Percentiles rank a stretch among this genome's conserved stretches.
These are phyloP conservation scores for Flaveria robusta DNA, from an alignment of 129 eudicot species.

Conservation along the genomic window DNA sequence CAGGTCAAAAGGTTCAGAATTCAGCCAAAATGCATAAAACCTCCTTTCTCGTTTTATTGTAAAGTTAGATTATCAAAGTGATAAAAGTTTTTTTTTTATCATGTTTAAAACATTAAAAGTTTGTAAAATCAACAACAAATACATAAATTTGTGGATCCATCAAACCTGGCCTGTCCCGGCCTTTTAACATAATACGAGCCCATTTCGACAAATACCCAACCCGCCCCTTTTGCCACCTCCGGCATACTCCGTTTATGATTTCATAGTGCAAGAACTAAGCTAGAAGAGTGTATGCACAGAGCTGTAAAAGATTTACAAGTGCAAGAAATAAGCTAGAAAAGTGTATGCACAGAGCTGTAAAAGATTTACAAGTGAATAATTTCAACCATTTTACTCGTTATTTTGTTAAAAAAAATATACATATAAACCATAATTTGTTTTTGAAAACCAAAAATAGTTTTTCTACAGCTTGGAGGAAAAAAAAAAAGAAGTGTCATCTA, in stretches of 20 bases:
- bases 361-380: constrained; percentile 2
- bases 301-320: neutral
- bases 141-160: neutral
- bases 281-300: neutral
- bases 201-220: neutral
- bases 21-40: neutral
- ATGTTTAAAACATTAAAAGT: neutral
- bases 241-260: neutral
- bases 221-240: neutral
- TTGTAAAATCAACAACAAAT: neutral
- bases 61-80: neutral
- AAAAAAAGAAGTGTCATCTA: too few relatives aligned
- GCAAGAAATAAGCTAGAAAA: neutral
- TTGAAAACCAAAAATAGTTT: neutral
- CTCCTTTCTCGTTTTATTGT: neutral
- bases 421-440: neutral
- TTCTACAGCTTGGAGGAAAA: neutral
- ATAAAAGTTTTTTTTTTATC: neutral
- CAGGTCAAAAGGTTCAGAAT: neutral
- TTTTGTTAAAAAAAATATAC: neutral
- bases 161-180: neutral
- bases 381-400: constrained; percentile 1
- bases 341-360: neutral
- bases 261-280: neutral
- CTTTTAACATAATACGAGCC: neutral